Evolutionary conservation across 1,139 yeast species (phyloP).

Genomic region (Nakaseomyces nivariensis): DNA sequence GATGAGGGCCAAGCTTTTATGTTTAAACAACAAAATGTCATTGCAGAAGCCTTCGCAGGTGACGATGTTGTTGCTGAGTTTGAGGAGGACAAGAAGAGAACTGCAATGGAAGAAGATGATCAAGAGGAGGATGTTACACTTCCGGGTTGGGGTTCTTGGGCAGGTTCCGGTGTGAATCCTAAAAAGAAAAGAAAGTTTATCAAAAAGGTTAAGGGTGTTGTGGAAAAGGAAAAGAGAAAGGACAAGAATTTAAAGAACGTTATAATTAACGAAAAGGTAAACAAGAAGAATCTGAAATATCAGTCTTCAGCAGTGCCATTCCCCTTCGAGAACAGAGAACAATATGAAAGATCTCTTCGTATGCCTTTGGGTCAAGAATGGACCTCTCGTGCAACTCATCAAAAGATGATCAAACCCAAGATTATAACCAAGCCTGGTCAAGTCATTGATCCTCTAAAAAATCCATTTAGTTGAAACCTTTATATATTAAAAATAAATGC

Average conservation of each 20-base stretch:
- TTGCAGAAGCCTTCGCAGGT: slow-evolving; percentile 91
- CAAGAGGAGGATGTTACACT: slow-evolving; percentile 73
- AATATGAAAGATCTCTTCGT: slow-evolving; percentile 84
- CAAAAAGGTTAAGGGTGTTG: slow-evolving; percentile 65
- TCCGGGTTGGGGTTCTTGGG: slow-evolving; percentile 96
- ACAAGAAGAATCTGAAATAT: slow-evolving; percentile 75
- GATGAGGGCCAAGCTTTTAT: slow-evolving; percentile 32
- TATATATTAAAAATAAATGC: not conserved
- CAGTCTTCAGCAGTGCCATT: slow-evolving; percentile 83
- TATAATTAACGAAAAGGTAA: slow-evolving; percentile 78
- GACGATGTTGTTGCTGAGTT: slow-evolving; percentile 81
- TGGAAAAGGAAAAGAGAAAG: slow-evolving; percentile 56
- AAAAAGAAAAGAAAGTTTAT: slow-evolving; percentile 54
- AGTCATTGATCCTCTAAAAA: slow-evolving; percentile 77
- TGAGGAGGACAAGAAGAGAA: slow-evolving; percentile 58
- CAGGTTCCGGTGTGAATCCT: slow-evolving; percentile 46
- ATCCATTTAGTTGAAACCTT: slow-evolving; percentile 29
- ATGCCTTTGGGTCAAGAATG: slow-evolving; percentile 98
- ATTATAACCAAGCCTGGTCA: slow-evolving; percentile 79
- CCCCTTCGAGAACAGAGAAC: slow-evolving; percentile 88
- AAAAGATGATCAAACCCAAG: slow-evolving; percentile 79
- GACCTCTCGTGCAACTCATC: slow-evolving; percentile 83
- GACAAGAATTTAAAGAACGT: slow-evolving; percentile 73
- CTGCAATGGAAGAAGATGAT: slow-evolving; percentile 75
- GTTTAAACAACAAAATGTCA: slow-evolving; percentile 75